Percentiles rank a stretch among this genome's conserved stretches.
Conservation (phyloP, 1,284 basidiomycete genomes). For the Thelephora terrestris region DNA sequence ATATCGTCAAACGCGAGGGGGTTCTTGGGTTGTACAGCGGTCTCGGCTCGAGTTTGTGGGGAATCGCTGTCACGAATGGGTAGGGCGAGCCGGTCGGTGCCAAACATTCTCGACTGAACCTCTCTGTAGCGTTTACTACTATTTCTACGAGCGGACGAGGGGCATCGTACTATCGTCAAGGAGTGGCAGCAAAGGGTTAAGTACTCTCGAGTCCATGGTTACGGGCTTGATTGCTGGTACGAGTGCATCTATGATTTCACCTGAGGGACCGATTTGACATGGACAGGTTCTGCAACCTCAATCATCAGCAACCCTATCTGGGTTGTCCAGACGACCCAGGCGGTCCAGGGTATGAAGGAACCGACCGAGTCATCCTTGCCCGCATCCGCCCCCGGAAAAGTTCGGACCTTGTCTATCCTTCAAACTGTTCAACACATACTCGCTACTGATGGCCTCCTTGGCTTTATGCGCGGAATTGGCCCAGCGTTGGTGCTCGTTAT, state of each 20-base stretch:
- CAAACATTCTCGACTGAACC: conserved; percentile 2
- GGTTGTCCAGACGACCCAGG: conserved; percentile 92
- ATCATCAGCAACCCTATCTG: conserved; percentile 92
- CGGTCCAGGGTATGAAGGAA: conserved; percentile 44
- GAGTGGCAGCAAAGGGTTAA: conserved; percentile 56
- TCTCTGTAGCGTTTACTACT: conserved; percentile 63
- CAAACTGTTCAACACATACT: conserved; percentile 70
- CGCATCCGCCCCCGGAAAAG: conserved; percentile 15
- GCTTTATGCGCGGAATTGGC: conserved; percentile 93
- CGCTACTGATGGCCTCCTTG: conserved; percentile 67
- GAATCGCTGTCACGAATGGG: conserved; percentile 93
- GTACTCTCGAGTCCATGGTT: conserved; percentile 82
- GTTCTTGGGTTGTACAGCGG: conserved; percentile 83
- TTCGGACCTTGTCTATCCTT: conserved; percentile 45
- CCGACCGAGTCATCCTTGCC: conserved; percentile 16
- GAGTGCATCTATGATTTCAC: background rate
- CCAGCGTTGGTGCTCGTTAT: conserved; percentile 90
- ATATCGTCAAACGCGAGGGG: conserved; percentile 82
- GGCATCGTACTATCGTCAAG: conserved; percentile 47
- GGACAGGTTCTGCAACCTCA: conserved; percentile 78
- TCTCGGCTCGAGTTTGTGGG: conserved; percentile 77
- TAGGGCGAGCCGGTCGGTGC: conserved; percentile 19
- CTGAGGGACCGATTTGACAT: background rate
- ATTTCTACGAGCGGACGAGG: conserved; percentile 69
- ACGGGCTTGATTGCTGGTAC: conserved; percentile 82